Conservation (phyloP, 495 filamentous ascomycete genomes). For the Copromyces sp. region DNA sequence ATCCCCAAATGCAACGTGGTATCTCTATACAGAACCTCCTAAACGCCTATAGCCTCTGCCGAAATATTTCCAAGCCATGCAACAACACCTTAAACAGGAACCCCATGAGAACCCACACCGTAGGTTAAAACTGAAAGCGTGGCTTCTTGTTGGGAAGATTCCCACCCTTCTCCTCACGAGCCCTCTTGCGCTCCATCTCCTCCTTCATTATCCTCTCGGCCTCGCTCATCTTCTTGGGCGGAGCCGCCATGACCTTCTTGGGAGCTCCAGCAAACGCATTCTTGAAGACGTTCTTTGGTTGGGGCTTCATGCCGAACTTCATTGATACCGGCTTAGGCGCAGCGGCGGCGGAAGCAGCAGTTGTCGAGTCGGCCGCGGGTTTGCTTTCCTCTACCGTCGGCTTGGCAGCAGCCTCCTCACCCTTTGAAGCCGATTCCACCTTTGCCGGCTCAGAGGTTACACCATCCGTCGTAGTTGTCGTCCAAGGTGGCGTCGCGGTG, state of each 20-base stretch:
- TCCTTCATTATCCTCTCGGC: slow-evolving; percentile 88
- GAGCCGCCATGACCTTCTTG: slow-evolving; percentile 51
- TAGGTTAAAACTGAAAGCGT: slow-evolving; percentile 15
- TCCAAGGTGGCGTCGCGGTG: background rate
- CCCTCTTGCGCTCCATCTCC: slow-evolving; percentile 64
- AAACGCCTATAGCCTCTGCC: background rate
- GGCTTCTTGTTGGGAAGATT: slow-evolving; percentile 28
- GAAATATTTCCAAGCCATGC: background rate
- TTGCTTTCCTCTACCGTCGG: slow-evolving; percentile 5
- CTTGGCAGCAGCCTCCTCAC: background rate
- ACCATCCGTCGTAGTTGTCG: background rate
- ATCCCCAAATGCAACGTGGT: background rate
- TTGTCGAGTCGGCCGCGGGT: background rate
- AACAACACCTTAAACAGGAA: background rate
- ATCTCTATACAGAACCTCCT: background rate
- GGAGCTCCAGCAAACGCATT: slow-evolving; percentile 46
- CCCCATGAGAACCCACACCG: background rate
- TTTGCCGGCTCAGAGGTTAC: background rate
- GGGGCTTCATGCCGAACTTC: slow-evolving; percentile 45
- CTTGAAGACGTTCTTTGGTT: slow-evolving; percentile 82
- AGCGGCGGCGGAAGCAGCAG: background rate
- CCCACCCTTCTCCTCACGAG: slow-evolving; percentile 31
- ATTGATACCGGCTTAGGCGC: slow-evolving; percentile 36
- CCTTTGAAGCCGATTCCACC: background rate
- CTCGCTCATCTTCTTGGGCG: slow-evolving; percentile 71